phyloP scores from a whole-genome alignment of 169 alveolate species.

The Plasmodium vivax region DNA sequence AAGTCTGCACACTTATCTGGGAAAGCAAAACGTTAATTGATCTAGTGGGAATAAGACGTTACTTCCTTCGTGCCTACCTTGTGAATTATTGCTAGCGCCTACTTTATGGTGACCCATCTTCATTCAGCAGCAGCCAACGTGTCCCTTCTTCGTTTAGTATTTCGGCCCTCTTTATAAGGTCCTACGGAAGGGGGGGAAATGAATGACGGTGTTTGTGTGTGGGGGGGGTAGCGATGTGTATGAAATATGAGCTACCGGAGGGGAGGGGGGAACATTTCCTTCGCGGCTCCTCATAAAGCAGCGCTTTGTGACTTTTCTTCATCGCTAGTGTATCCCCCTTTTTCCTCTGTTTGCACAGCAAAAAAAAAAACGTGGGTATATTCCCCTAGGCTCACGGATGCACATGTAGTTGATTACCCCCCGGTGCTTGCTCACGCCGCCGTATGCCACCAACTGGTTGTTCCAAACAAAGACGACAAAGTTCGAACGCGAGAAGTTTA shows the following conservation, averaged over 20 bases:
- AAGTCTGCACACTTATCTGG: background rate
- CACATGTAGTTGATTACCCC: slow-evolving; percentile 33
- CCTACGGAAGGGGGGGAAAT: slow-evolving; percentile 7
- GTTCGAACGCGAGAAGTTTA: slow-evolving; percentile 48
- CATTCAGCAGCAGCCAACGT: slow-evolving; percentile 40
- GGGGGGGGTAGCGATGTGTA: background rate
- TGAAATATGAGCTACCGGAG: background rate
- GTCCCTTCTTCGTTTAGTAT: slow-evolving; percentile 56
- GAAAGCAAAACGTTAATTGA: background rate
- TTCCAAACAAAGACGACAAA: slow-evolving; percentile 63
- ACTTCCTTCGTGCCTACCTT: background rate
- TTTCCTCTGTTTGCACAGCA: background rate
- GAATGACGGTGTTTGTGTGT: background rate
- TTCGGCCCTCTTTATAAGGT: slow-evolving; percentile 49
- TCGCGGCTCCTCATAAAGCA: background rate
- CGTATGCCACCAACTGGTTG: slow-evolving; percentile 65
- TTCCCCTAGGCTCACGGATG: background rate
- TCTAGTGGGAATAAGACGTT: background rate
- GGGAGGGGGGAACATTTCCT: background rate
- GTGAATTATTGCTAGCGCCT: background rate
- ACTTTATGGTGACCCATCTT: background rate
- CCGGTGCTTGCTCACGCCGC: slow-evolving; percentile 44
- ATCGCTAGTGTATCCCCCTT: background rate
- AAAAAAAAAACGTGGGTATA: background rate
- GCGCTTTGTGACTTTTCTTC: background rate